A percentile compares a stretch with the other conserved stretches of the same genome.
These are phyloP conservation scores for Helotiales sp. DNA, from an alignment of 2,329 filamentous ascomycete genomes.

Conservation along the genomic window DNA sequence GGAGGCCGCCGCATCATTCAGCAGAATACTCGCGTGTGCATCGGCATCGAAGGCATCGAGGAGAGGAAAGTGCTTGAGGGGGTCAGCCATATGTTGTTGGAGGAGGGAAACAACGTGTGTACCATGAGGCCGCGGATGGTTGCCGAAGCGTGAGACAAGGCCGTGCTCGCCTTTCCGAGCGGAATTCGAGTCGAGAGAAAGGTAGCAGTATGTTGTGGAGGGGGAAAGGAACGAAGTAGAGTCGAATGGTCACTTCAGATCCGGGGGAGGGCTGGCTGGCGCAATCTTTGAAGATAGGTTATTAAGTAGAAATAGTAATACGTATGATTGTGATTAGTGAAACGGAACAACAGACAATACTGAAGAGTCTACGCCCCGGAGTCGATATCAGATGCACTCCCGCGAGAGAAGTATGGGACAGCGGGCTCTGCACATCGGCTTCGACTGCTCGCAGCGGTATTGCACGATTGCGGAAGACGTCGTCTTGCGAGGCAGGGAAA, in stretches of 20 bases:
- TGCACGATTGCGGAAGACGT: no score
- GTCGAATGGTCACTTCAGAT: not conserved
- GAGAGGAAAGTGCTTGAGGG: conserved; percentile 10
- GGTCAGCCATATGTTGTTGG: conserved; percentile 3
- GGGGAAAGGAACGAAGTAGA: not conserved
- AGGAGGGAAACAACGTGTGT: not conserved
- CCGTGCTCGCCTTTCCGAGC: not conserved
- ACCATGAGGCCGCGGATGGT: conserved; percentile 5
- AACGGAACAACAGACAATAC: not conserved
- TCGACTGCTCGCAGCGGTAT: not conserved
- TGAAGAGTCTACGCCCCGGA: not conserved
- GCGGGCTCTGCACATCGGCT: not conserved
- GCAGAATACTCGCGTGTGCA: conserved; percentile 14
- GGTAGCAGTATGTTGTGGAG: not conserved
- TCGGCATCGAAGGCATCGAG: conserved; percentile 16
- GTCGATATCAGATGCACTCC: no score
- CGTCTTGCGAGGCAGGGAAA: not conserved
- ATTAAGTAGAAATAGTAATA: not conserved
- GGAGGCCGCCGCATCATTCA: conserved; percentile 35
- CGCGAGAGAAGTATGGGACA: not conserved
- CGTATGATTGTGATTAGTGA: not conserved
- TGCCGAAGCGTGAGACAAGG: conserved; percentile 13
- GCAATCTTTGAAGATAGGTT: not conserved
- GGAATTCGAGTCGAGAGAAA: not conserved
- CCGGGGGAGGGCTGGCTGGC: no score